Evolutionary conservation across 2,329 filamentous ascomycete species (phyloP).

Genomic region (Emmonsiellopsis sp.): DNA sequence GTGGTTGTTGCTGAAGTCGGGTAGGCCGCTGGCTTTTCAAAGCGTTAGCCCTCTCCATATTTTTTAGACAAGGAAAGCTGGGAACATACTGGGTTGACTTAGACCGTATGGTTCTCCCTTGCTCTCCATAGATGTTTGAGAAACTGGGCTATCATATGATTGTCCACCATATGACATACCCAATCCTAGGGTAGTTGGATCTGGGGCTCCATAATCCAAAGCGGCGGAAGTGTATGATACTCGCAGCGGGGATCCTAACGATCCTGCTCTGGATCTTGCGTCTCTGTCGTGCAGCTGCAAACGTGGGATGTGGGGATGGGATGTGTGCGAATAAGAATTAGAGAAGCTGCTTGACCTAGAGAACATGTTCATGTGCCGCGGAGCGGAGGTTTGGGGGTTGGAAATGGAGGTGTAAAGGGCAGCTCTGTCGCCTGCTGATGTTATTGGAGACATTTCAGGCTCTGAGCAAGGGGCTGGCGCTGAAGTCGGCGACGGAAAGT

Average conservation of each 20-base stretch:
- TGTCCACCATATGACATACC: constrained; percentile 3
- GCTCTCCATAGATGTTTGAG: background rate
- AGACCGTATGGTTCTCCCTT: background rate
- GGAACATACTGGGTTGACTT: background rate
- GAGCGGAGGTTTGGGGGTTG: constrained; percentile 11
- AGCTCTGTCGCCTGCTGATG: constrained; percentile 18
- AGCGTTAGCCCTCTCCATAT: background rate
- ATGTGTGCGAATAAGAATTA: constrained; percentile 2
- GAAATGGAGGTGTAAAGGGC: constrained; percentile 18
- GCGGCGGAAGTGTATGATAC: constrained; percentile 7
- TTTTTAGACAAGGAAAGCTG: background rate
- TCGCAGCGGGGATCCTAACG: constrained; percentile 5
- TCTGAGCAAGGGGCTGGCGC: constrained; percentile 15
- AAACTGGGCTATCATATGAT: background rate
- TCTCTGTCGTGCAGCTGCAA: constrained; percentile 6
- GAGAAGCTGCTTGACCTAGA: constrained; percentile 9
- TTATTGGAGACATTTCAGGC: constrained; percentile 19
- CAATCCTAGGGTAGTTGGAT: constrained; percentile 1
- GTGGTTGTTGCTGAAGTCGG: background rate
- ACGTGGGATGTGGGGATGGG: constrained; percentile 4
- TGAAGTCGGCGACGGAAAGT: constrained; percentile 19
- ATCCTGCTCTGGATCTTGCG: constrained; percentile 5
- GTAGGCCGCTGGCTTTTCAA: background rate
- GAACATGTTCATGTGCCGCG: constrained; percentile 4
- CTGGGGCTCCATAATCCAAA: constrained; percentile 5